Evolutionary conservation across 495 filamentous ascomycete genomes (phyloP), one percentile per base, ranked within the genome.

Genomic region (Jackrogersella minutella): DNA sequence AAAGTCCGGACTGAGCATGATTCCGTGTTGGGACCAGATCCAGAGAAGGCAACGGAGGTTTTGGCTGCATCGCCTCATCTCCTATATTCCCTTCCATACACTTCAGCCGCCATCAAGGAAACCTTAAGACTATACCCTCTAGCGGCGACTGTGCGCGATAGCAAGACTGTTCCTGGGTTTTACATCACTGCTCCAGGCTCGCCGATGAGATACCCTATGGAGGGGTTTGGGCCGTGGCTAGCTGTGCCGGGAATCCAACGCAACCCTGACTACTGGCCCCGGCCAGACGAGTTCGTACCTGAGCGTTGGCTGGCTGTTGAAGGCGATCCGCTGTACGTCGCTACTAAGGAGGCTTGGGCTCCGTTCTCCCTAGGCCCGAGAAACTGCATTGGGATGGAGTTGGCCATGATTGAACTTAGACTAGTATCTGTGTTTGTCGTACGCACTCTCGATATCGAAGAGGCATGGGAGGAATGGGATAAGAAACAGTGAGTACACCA

Each of bases 301-400:
- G 76, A 82, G 43, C 76, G 82, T 0, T 84, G 75, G 69, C 51
- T 78, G 6, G 69, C 68, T 3, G 58, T 52, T 10, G 73, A 74
- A 13, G 67, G 73, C 8, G 58, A 81, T 50, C 74, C 72, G 58
- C 62, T 80, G 24, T 65, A 78, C 39, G 53, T 64, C 16, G 62
- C 73, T 24, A 59, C 62, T 5, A 82, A 83, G 54, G 75, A 77
- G 57, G 79, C 82, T 0, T 87, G 77, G 77, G 69, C 78, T n/a
- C 79, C 81, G 14, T 87, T 87, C 58, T 82, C 82, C 43, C 69
- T 76, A 8, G 85, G 85, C 1, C 80, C 84, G 9, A 62, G 85
- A 3, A 77, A 74, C 16, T 87, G 85, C 64, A 82, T 87, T 19
- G 85, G 86, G 0, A 80, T 86, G 71, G 78, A 82, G 36, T 70